Evolutionary conservation across 2,329 filamentous ascomycete genomes (phyloP).

Genomic region (Waltergamsia citrina): DNA sequence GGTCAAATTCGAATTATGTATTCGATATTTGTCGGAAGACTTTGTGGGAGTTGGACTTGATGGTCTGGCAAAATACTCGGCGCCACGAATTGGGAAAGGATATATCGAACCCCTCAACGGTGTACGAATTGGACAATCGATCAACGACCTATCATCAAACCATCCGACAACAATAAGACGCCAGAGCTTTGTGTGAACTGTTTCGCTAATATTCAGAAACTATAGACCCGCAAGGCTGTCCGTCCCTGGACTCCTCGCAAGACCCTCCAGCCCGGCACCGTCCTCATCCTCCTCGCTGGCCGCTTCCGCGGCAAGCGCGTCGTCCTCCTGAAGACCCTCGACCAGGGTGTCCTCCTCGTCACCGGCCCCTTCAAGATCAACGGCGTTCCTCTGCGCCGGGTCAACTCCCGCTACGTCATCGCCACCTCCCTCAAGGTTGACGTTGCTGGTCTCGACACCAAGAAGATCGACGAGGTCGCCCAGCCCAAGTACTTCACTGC

Average conservation of each 20-base stretch:
- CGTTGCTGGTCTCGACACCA: conserved; percentile 74
- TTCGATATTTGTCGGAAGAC: too few species aligned
- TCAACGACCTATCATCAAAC: too few species aligned
- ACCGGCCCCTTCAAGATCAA: conserved; percentile 99
- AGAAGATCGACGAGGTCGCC: conserved; percentile 76
- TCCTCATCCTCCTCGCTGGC: conserved; percentile 98
- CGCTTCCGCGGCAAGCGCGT: conserved; percentile 99
- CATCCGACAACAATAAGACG: too few species aligned
- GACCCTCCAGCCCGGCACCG: conserved; percentile 85
- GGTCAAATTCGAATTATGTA: too few species aligned
- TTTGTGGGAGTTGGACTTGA: too few species aligned
- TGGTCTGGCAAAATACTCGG: too few species aligned
- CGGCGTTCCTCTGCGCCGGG: conserved; percentile 91
- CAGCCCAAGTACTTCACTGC: conserved; percentile 88
- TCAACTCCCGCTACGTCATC: conserved; percentile 91
- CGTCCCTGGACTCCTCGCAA: conserved; percentile 80
- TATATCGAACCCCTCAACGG: too few species aligned
- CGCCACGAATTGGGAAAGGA: too few species aligned
- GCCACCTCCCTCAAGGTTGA: conserved; percentile 81
- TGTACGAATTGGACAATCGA: too few species aligned
- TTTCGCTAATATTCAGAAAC: conserved; percentile 5
- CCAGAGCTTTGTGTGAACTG: too few species aligned
- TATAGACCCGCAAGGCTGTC: conserved; percentile 87
- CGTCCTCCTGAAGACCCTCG: conserved; percentile 94
- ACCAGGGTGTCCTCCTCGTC: conserved; percentile 96